Percentiles rank a stretch among this genome's conserved stretches.
Evolutionary conservation across 1,284 basidiomycete species (phyloP).

Genomic region (Cryptococcus neoformans): DNA sequence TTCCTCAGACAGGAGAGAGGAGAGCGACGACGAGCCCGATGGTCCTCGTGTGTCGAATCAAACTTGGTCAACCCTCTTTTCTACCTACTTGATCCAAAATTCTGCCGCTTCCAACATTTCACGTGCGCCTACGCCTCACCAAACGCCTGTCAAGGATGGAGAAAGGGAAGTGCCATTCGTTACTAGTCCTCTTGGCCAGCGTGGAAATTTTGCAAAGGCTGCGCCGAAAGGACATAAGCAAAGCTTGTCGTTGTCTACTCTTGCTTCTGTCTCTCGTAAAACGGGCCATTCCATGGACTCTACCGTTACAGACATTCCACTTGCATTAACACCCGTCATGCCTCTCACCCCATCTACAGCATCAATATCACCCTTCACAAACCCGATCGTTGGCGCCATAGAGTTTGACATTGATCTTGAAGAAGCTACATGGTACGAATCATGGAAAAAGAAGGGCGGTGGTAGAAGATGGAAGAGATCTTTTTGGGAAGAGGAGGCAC

Average conservation of each 20-base stretch:
- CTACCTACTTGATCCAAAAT: constrained; percentile 12
- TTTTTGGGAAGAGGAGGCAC: constrained; percentile 6
- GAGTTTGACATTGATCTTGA: constrained; percentile 46
- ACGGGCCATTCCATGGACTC: neutral
- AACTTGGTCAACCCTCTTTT: constrained; percentile 40
- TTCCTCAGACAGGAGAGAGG: neutral
- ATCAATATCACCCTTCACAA: neutral
- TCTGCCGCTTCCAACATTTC: constrained; percentile 7
- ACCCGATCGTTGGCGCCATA: constrained; percentile 41
- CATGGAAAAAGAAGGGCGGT: constrained; percentile 24
- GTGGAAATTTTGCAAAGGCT: neutral
- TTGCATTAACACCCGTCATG: constrained; percentile 4
- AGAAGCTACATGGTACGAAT: constrained; percentile 39
- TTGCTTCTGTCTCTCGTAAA: neutral
- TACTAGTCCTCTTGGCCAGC: neutral
- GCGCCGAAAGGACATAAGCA: neutral
- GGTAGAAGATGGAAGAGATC: neutral
- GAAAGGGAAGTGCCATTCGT: neutral
- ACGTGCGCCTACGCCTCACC: constrained; percentile 19
- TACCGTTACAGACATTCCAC: neutral
- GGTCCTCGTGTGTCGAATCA: constrained; percentile 35
- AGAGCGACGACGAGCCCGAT: constrained; percentile 18
- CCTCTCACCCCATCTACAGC: constrained; percentile 23
- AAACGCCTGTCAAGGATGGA: constrained; percentile 19
- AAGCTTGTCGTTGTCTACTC: constrained; percentile 8